Evolutionary conservation across 495 filamentous ascomycete genomes (phyloP).

Genomic region (Friedmanniomyces simplex): DNA sequence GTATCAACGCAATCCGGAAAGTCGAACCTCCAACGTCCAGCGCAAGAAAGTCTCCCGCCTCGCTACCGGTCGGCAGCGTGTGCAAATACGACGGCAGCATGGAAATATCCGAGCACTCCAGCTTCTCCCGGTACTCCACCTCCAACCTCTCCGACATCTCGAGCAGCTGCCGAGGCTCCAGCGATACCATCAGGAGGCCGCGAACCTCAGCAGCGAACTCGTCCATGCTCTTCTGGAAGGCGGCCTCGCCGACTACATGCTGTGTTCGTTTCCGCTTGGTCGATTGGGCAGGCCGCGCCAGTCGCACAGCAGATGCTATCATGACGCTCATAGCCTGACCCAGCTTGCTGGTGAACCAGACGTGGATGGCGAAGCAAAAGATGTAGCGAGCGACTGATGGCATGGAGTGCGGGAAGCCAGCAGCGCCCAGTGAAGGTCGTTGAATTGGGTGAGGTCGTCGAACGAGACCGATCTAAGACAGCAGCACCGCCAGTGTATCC

Average conservation of each 20-base stretch:
- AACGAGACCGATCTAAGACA: not conserved
- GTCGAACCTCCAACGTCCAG: conserved; percentile 61
- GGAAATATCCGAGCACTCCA: conserved; percentile 45
- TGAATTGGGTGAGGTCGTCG: not conserved
- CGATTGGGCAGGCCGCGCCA: conserved; percentile 31
- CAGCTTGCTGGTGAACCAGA: conserved; percentile 44
- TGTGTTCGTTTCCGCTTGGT: conserved; percentile 20
- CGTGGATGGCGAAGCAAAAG: conserved; percentile 34
- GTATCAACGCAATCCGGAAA: conserved; percentile 52
- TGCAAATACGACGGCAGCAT: conserved; percentile 61
- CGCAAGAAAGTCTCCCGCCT: conserved; percentile 50
- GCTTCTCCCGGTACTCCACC: conserved; percentile 44
- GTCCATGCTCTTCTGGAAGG: conserved; percentile 33
- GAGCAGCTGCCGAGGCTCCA: conserved; percentile 33
- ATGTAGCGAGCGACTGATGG: conserved; percentile 8
- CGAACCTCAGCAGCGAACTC: conserved; percentile 43
- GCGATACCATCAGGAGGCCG: conserved; percentile 38
- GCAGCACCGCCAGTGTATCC: not conserved
- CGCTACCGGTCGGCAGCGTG: conserved; percentile 48
- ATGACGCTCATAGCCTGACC: conserved; percentile 43
- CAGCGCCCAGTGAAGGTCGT: not conserved
- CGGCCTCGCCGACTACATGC: conserved; percentile 27
- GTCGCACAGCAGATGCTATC: conserved; percentile 41
- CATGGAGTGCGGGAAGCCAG: not conserved
- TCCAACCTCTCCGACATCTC: conserved; percentile 50